Evolutionary conservation across 2,329 filamentous ascomycete species (phyloP), one percentile per base, ranked within the genome.

Genomic region (Clarireedia monteithiana): DNA sequence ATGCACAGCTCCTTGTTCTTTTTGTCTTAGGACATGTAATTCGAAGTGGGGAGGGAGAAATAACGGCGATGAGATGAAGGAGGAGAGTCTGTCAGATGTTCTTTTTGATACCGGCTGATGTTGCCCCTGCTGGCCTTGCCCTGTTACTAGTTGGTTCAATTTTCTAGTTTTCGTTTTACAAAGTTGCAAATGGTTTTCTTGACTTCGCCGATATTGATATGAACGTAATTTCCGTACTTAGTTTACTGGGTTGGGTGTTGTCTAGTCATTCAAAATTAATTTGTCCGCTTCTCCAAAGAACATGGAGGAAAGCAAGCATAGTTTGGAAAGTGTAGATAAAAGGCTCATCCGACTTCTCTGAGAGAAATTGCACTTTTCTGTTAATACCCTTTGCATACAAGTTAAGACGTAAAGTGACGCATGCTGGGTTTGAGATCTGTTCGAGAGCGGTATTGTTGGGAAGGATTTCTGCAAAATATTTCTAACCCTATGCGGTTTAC

Each of bases 21-120:
- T 50, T 50, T 10, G 42, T 46, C 47, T 47, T 47, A 44, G 38
- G n/a, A 27, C 26, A 26, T 50, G 39, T 55, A 55, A 55, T 55
- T 38, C 50, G 53, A 48, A 56, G 44, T 23, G 50, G 48, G 49
- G 38, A 27, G 23, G 57, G 47, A 48, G 42, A 48, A 48, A 10
- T 20, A 40, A 15, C 39, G 10, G 15, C 34, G 45, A 58, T 48
- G 27, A 47, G 40, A 7, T 24, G 49, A 47, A 57, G 39, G 27
- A 55, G 24, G 26, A 44, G 54, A 45, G 10, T 50, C 27, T 51
- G 49, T 50, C 34, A 23, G 38, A 44, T 48, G 50, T 39, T 30
- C 40, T 56, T 53, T 52, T 56, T 53, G 54, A 53, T 56, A 56
- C 49, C 54, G 49, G 50, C 54, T 53, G 54, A 56, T 6, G 49